Evolutionary conservation across 345 rosid genomes (phyloP), one percentile per base, ranked within the genome.

Genomic region (Salix brachista): DNA sequence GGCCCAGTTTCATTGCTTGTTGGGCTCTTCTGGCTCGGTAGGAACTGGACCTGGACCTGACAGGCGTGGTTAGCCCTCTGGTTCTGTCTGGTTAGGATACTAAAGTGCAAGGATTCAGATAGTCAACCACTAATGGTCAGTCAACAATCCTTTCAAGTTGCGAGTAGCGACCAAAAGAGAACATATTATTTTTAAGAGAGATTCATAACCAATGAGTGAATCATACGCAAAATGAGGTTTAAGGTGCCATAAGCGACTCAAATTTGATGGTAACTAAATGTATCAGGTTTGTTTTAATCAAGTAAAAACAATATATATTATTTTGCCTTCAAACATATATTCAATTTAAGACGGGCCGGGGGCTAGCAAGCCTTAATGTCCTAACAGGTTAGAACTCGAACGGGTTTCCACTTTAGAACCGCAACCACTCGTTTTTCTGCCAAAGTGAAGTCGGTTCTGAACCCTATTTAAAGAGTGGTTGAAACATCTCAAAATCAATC

Each of bases 401-500:
- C 36, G 56, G 25, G 56, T 6, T 3, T 12, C 19, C 54, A 69
- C 14, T 71, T 1, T 19, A 52, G 21, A 41, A 30, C 39, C 8
- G 74, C 19, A 50, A 26, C 12, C 74, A 54, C 65, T 11, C 32
- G 65, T 19, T 30, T 50, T 4, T 12, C 36, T 25, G 44, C 44
- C 60, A 30, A 39, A 23, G 25, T 9, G 6, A n/a, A 28, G 28
- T 25, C 23, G 25, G 36, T 8, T 21, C 60, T 23, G 44, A 34
- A 19, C 25, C 42, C 46, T 1, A n/a, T 41, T 6, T 26, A 28
- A 7, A 3, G 28, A 71, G 74, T 54, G 21, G 74, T 52, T 52
- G 65, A 52, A 52, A 71, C 74, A 71, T 71, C 60, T 19, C 14
- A 71, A 52, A 44, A 70, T 70, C 39, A 14, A 14, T 52, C n/a